These are phyloP conservation scores for Blastomyces emzantsi DNA, from an alignment of 2,329 filamentous ascomycete genomes.

Conservation along the genomic window DNA sequence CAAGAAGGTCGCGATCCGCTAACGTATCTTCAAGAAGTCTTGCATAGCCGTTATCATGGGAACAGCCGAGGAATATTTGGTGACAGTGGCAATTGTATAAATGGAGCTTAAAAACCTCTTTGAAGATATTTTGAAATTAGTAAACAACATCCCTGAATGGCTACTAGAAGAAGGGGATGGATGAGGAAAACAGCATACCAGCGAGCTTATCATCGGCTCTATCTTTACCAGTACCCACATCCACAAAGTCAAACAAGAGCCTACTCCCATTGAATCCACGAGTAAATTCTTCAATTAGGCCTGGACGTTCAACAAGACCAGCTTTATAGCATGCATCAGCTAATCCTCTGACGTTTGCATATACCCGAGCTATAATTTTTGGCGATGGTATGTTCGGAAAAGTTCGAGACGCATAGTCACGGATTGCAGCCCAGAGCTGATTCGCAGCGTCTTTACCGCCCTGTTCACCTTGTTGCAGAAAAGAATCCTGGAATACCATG, in stretches of 20 bases:
- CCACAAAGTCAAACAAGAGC: slow-evolving; percentile 44
- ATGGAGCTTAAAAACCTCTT: slow-evolving; percentile 48
- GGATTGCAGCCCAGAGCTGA: slow-evolving; percentile 38
- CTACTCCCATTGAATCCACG: slow-evolving; percentile 47
- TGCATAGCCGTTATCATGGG: slow-evolving; percentile 48
- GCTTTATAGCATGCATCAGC: slow-evolving; percentile 40
- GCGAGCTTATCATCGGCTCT: slow-evolving; percentile 41
- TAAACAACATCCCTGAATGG: not conserved
- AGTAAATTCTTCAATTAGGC: slow-evolving; percentile 44
- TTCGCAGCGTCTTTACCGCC: slow-evolving; percentile 48
- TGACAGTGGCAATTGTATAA: slow-evolving; percentile 52
- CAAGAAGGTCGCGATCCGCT: slow-evolving; percentile 36
- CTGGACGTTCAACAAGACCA: slow-evolving; percentile 37
- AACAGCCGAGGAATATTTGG: slow-evolving; percentile 52
- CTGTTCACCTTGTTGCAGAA: slow-evolving; percentile 41
- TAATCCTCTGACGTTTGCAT: slow-evolving; percentile 46
- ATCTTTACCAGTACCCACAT: slow-evolving; percentile 39
- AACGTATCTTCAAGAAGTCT: slow-evolving; percentile 43
- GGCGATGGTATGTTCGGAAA: slow-evolving; percentile 36
- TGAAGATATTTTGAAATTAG: slow-evolving; percentile 7
- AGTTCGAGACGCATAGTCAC: slow-evolving; percentile 35
- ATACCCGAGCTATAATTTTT: slow-evolving; percentile 46
- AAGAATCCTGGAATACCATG: slow-evolving; percentile 46
- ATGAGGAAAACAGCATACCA: slow-evolving; percentile 27
- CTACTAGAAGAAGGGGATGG: not conserved